Conservation (phyloP, 2,329 filamentous ascomycete genomes). For the Diaporthe sp. region DNA sequence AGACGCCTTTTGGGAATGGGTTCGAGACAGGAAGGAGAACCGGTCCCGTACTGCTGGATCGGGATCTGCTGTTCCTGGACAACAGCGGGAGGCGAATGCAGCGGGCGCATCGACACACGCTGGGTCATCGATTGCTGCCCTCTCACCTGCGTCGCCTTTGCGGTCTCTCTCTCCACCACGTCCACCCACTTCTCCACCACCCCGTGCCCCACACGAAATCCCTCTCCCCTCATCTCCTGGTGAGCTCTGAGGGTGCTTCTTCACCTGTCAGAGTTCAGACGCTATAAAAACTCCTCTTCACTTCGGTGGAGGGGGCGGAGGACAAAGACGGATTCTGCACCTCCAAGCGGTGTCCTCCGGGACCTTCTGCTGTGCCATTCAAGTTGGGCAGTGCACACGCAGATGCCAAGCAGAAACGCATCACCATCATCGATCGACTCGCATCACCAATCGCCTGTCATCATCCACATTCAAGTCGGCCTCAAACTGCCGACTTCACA, state of each 20-base stretch:
- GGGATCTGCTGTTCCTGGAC: constrained; percentile 28
- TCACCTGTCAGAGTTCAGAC: constrained; percentile 31
- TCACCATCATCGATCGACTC: constrained; percentile 16
- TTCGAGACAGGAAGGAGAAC: constrained; percentile 10
- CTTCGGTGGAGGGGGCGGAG: constrained; percentile 25
- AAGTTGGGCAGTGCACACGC: constrained; percentile 3
- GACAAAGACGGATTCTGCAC: constrained; percentile 38
- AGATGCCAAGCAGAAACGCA: constrained; percentile 37
- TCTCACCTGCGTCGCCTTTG: constrained; percentile 28
- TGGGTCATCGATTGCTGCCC: constrained; percentile 32
- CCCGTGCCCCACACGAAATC: constrained; percentile 22
- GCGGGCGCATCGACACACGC: constrained; percentile 21
- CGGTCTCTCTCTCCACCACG: constrained; percentile 21
- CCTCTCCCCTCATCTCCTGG: constrained; percentile 31
- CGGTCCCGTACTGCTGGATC: constrained; percentile 31
- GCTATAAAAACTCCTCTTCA: constrained; percentile 26
- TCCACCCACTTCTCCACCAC: constrained; percentile 24
- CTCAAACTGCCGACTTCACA: background rate
- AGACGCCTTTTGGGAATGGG: constrained; percentile 35
- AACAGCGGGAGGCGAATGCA: constrained; percentile 27
- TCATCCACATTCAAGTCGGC: background rate
- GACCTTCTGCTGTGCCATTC: constrained; percentile 33
- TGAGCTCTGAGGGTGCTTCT: constrained; percentile 29
- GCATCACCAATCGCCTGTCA: constrained; percentile 12
- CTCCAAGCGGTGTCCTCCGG: constrained; percentile 38